Conservation (phyloP, 345 rosid genomes). For the Gossypium anomalum region DNA sequence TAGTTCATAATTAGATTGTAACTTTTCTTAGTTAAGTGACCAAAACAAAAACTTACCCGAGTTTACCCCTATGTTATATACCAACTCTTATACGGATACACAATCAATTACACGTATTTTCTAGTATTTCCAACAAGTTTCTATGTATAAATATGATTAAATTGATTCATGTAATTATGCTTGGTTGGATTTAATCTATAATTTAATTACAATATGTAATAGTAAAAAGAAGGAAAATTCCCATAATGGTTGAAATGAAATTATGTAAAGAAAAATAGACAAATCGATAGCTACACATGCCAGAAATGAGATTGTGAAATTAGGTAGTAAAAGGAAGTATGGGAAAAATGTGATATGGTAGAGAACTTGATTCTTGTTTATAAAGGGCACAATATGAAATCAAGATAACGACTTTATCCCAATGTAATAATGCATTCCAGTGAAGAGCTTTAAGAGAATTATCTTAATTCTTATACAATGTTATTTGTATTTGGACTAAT, state of each 20-base stretch:
- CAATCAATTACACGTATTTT: not conserved
- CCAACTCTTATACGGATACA: not conserved
- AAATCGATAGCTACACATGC: not conserved
- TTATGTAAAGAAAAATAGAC: not conserved
- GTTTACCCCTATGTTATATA: not conserved
- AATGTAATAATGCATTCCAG: slow-evolving; percentile 5
- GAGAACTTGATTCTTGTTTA: not conserved
- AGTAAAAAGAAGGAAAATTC: not conserved
- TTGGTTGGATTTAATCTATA: too few relatives aligned
- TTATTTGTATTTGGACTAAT: too few relatives aligned
- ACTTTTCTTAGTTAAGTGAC: too few relatives aligned
- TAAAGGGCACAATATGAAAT: not conserved
- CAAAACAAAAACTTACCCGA: too few relatives aligned
- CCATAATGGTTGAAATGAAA: not conserved
- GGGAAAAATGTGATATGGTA: not conserved
- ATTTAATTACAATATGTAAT: too few relatives aligned
- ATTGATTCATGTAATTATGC: too few relatives aligned
- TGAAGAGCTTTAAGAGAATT: not conserved
- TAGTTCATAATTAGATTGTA: too few relatives aligned
- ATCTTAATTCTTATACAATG: not conserved
- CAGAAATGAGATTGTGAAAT: not conserved
- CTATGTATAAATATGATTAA: not conserved
- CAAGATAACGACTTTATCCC: not conserved
- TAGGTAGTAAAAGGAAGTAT: not conserved
- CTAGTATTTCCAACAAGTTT: not conserved